Conservation (phyloP, 345 rosid species). For the Raphanus raphanistrum region DNA sequence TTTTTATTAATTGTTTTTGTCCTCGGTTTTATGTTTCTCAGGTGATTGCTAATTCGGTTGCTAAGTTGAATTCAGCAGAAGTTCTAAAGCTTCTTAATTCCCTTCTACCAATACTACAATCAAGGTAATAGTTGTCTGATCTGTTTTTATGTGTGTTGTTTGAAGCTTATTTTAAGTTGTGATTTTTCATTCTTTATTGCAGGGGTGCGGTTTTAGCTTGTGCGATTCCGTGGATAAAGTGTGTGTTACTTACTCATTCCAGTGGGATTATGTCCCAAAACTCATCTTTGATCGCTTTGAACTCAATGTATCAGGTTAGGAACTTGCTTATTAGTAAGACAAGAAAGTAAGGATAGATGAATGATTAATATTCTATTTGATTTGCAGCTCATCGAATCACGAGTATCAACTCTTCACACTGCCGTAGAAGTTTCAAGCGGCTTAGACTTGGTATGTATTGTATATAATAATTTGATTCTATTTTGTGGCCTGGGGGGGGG, state of each 20-base stretch:
- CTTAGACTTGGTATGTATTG: constrained; percentile 50
- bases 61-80: constrained; percentile 67
- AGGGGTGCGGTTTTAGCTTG: constrained; percentile 93
- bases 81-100: constrained; percentile 74
- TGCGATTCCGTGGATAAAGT: constrained; percentile 85
- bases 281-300: constrained; percentile 65
- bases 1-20: too few species aligned
- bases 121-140: constrained; percentile 50
- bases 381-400: constrained; percentile 77
- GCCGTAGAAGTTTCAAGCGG: constrained; percentile 71
- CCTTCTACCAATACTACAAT: constrained; percentile 71
- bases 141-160: neutral
- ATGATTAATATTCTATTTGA: neutral
- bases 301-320: constrained; percentile 83
- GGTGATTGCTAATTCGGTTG: constrained; percentile 85
- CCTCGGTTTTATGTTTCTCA: constrained; percentile 20
- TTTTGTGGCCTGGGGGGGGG: neutral
- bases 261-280: constrained; percentile 85
- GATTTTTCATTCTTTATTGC: constrained; percentile 6
- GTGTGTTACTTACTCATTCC: constrained; percentile 79
- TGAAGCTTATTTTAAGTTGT: neutral
- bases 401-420: constrained; percentile 65
- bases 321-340: neutral
- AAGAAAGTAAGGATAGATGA: neutral
- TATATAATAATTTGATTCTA: neutral